Evolutionary conservation across 2,329 filamentous ascomycete species (phyloP).

Genomic region (Ophiocordyceps camponoti-floridani): DNA sequence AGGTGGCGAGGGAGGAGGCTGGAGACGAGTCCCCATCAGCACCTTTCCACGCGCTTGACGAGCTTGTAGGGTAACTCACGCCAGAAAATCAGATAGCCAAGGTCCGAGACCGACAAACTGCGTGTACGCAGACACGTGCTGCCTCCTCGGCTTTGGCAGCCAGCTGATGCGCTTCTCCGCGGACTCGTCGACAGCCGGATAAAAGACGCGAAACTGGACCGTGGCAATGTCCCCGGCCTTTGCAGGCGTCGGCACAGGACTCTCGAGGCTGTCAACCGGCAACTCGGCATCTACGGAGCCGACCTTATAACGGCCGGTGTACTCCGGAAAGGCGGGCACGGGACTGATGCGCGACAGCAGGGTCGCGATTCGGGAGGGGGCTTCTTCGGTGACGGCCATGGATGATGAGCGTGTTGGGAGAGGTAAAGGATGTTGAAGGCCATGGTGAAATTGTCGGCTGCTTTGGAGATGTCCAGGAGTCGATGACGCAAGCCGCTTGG

Average conservation of each 20-base stretch:
- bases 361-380: constrained; percentile 21
- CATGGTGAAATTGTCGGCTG: too few relatives aligned
- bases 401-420: background rate
- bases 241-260: constrained; percentile 25
- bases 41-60: background rate
- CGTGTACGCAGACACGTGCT: constrained; percentile 58
- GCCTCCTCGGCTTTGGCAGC: constrained; percentile 61
- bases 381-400: background rate
- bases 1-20: constrained; percentile 54
- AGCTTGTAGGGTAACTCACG: constrained; percentile 17
- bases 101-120: constrained; percentile 53
- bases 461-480: background rate
- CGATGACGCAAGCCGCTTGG: too few relatives aligned
- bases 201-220: constrained; percentile 67
- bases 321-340: constrained; percentile 54
- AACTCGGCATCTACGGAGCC: constrained; percentile 70
- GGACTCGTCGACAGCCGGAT: constrained; percentile 43
- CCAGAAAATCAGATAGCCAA: constrained; percentile 38
- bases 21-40: background rate
- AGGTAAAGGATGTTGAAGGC: too few relatives aligned
- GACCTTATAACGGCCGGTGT: constrained; percentile 61
- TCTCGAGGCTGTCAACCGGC: constrained; percentile 40
- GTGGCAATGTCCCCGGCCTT: constrained; percentile 45
- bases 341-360: constrained; percentile 43
- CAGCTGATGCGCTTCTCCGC: constrained; percentile 47